Evolutionary conservation across 352 stramenopile species (phyloP), one percentile per base, ranked within the genome.

Genomic region (Globisporangium spiculum): DNA sequence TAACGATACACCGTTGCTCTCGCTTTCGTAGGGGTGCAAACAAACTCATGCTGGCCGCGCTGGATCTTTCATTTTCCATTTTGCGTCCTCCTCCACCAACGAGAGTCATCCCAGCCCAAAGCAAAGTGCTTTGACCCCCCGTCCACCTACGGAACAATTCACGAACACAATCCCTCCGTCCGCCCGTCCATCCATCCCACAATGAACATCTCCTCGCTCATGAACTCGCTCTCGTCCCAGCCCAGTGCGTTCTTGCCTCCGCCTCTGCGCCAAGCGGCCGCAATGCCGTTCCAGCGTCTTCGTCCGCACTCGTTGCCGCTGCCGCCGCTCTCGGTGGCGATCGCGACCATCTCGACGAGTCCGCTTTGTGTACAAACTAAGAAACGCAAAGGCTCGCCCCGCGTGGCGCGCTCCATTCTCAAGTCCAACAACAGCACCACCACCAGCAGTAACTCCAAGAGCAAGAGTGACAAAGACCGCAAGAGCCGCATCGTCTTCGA

Each of bases 401-500:
- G 54, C 5, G 54, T 68, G 53, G 63, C 26, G 22, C 60, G 67
- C 20, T 62, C 52, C n/a, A 63, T 72, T 16, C 14, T 69, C 10
- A 60, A 54, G 22, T 0, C 18, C 18, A 22, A 52, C 18, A 52
- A 22, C 18, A 22, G 8, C 16, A 22, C 1, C 41, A 50, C 4
- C 41, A 50, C 4, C 41, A 50, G 4, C 5, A 52, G 10, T 2
- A 52, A 24, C 6, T 24, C 0, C 12, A 20, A 46, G 3, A 46
- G 38, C 53, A 75, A 65, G n/a, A 63, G 68, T 7, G 60, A 81
- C 64, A 79, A 78, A 60, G 50, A 62, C 24, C 77, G 73, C 60
- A 84, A 83, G 70, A 84, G 74, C 62, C 80, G 78, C 71, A 66
- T 83, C 59, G 78, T 84, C 44, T 86, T 81, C 56, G 78, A 88